phyloP scores from a whole-genome alignment of 345 rosid genomes.

The Xanthoceras sorbifolium region DNA sequence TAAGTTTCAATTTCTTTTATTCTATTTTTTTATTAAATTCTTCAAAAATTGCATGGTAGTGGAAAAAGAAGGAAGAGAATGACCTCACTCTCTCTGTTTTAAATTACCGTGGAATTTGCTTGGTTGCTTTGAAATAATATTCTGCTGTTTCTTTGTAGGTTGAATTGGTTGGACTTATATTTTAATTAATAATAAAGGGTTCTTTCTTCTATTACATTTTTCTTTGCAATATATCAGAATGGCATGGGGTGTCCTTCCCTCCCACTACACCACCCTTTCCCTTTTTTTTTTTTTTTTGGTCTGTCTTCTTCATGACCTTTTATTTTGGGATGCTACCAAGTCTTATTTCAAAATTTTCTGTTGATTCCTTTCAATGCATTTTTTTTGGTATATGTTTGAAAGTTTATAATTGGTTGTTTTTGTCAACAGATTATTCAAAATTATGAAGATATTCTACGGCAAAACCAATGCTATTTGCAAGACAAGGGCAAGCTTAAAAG shows the following conservation, averaged over 20 bases:
- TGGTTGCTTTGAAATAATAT: constrained; percentile 4
- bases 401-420: constrained; percentile 13
- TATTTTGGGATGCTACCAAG: background rate
- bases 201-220: constrained; percentile 3
- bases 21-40: background rate
- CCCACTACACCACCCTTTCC: background rate
- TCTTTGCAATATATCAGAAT: background rate
- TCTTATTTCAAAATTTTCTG: background rate
- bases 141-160: background rate
- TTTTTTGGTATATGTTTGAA: constrained; percentile 3
- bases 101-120: constrained; percentile 1
- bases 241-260: background rate
- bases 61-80: background rate
- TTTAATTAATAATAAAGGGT: background rate
- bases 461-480: constrained; percentile 63
- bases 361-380: background rate
- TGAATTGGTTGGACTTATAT: background rate
- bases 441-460: constrained; percentile 68
- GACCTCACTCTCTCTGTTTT: background rate
- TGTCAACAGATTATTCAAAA: constrained; percentile 68
- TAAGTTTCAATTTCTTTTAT: background rate
- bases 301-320: background rate
- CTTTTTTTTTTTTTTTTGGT: background rate
- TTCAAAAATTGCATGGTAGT: background rate
- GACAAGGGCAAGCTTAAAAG: constrained; percentile 70